A percentile compares a stretch with the other conserved stretches of the same genome.
These are phyloP conservation scores for Macrophomina phaseolina DNA, from an alignment of 2,329 filamentous ascomycete genomes.

Conservation along the genomic window DNA sequence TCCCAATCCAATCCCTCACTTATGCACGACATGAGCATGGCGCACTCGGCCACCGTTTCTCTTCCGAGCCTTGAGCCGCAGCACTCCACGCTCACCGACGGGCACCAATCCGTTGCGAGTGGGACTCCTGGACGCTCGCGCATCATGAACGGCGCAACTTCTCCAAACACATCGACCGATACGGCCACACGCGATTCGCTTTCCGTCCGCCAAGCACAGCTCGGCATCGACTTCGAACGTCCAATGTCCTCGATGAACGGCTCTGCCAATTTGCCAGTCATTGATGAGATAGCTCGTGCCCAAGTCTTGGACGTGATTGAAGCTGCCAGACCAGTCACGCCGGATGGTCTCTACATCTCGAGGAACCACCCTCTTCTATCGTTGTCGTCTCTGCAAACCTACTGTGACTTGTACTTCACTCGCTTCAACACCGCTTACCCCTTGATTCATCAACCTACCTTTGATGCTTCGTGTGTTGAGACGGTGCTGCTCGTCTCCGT, in stretches of 20 bases:
- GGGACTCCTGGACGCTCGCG: not conserved
- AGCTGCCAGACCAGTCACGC: conserved; percentile 54
- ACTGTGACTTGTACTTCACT: conserved; percentile 65
- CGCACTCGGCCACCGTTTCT: conserved; percentile 3
- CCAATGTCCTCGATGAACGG: conserved; percentile 43
- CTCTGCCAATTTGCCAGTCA: conserved; percentile 40
- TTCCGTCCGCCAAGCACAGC: not conserved
- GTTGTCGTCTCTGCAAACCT: conserved; percentile 58
- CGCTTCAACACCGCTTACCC: conserved; percentile 67
- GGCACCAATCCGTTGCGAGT: not conserved
- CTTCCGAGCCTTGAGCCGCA: conserved; percentile 17
- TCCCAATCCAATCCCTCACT: conserved; percentile 15
- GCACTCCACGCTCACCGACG: not conserved
- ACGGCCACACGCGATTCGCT: conserved; percentile 4
- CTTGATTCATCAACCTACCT: conserved; percentile 64
- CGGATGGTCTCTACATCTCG: conserved; percentile 55
- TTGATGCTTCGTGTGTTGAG: conserved; percentile 57
- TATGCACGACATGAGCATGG: conserved; percentile 21
- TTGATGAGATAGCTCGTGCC: conserved; percentile 51
- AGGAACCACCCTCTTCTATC: conserved; percentile 59
- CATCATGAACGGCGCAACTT: not conserved
- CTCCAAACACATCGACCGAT: not conserved
- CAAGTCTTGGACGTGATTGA: conserved; percentile 58
- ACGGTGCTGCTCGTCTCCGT: conserved; percentile 61
- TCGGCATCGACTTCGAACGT: conserved; percentile 39